Evolutionary conservation across 169 alveolate genomes (phyloP), one percentile per base, ranked within the genome.

Genomic region (Plasmodium berghei): DNA sequence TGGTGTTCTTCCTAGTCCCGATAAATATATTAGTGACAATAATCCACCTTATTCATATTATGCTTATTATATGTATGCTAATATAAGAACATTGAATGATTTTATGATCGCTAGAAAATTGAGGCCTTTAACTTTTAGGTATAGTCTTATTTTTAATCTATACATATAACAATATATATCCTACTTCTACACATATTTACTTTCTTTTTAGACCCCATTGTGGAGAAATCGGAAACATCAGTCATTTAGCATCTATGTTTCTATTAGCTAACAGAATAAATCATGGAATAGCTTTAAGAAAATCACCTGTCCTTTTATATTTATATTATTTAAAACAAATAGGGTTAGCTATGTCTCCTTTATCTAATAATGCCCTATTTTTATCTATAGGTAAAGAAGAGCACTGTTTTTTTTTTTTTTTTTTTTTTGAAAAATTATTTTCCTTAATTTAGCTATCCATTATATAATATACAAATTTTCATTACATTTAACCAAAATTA

Each of bases 11-110:
- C 95, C 96, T 8, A 64, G 87, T 10, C 98, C 98, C 52, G 96
- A 91, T 26, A 83, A 95, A 20, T 95, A 96, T 95, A 93, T 86
- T 24, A 64, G 94, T 61, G 87, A 74, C 3, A 93, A 92, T 73
- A 96, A 95, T 55, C 98, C 99, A 18, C 99, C 98, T 1, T 97
- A 97, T 93, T 90, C 97, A 69, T 97, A 97, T 93, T 97, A 97
- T 95, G 94, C 95, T 18, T 97, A 94, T 93, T 97, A 96, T 88
- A 95, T 97, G 80, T 96, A 96, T 85, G 95, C 96, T n/a, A 97
- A 97, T 87, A 89, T 97, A 42, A 88, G 95, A 14, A 87, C 94
- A 45, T 87, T 97, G 56, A 97, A 97, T 87, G 92, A 93, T 75
- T 95, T 97, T 55, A 80, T 97, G 80, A 92, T 63, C 34, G 75